Percentiles rank a stretch among this genome's conserved stretches.
phyloP scores from a whole-genome alignment of 192 early-diverging fungal genomes.

The Dissophora ornata region DNA sequence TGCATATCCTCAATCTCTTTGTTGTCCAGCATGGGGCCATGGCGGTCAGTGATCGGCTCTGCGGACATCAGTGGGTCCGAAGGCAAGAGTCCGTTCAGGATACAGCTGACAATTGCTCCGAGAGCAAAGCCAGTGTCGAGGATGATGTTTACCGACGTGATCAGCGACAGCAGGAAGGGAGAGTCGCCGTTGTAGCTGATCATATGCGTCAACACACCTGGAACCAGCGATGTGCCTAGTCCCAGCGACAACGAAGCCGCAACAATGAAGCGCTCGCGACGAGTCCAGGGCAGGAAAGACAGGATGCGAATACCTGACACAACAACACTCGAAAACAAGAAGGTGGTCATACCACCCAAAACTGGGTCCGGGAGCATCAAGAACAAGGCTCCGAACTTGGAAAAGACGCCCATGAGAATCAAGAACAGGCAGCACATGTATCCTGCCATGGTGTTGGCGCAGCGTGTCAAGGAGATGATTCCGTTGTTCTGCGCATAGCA shows the following conservation, averaged over 20 bases:
- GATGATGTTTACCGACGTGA: constrained; percentile 59
- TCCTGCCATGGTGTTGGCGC: constrained; percentile 64
- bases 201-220: constrained; percentile 63
- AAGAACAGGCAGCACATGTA: constrained; percentile 66
- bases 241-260: constrained; percentile 60
- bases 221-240: constrained; percentile 61
- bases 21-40: constrained; percentile 28
- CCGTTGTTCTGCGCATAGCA: constrained; percentile 71
- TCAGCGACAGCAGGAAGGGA: constrained; percentile 53
- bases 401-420: constrained; percentile 63
- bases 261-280: constrained; percentile 66
- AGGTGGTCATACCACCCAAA: constrained; percentile 66
- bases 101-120: constrained; percentile 54
- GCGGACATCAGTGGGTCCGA: constrained; percentile 30
- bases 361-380: constrained; percentile 59
- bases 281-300: constrained; percentile 63
- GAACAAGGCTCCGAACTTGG: constrained; percentile 63
- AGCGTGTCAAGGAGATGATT: constrained; percentile 66
- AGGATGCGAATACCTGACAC: constrained; percentile 67
- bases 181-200: constrained; percentile 56
- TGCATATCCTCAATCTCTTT: constrained; percentile 51
- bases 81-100: constrained; percentile 57
- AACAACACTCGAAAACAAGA: constrained; percentile 64
- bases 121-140: constrained; percentile 61
- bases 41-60: constrained; percentile 44